phyloP scores from a whole-genome alignment of 305 asterid genomes.

The Fraxinus greggii region DNA sequence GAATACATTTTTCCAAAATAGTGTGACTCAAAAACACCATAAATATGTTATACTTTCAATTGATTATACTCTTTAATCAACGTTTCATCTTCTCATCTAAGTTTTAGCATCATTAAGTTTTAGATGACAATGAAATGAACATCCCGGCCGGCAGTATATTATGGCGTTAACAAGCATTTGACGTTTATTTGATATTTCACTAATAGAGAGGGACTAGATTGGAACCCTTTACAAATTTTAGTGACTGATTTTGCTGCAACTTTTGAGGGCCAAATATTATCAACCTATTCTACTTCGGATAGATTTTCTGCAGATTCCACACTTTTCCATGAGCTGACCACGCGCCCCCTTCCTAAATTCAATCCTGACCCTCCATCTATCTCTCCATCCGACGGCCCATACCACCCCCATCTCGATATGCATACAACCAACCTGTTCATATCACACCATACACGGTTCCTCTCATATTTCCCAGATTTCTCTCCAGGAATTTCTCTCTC shows the following conservation, averaged over 20 bases:
- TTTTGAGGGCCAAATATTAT: not conserved
- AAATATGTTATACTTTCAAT: too few species aligned
- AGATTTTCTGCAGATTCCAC: slow-evolving; percentile 5
- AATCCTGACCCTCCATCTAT: slow-evolving; percentile 33
- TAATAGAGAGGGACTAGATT: not conserved
- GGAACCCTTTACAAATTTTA: not conserved
- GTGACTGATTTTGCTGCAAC: not conserved
- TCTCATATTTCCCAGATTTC: not conserved
- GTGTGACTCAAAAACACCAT: too few species aligned
- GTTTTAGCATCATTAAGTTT: not conserved
- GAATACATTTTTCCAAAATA: too few species aligned
- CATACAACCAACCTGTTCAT: not conserved
- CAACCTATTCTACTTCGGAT: not conserved
- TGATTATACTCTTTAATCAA: not conserved
- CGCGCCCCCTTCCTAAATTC: slow-evolving; percentile 29
- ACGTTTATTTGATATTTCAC: not conserved
- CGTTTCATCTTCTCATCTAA: not conserved
- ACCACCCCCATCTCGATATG: not conserved
- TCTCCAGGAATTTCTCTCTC: not conserved
- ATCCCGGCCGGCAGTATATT: too few species aligned
- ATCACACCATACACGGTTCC: not conserved
- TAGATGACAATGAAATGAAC: too few species aligned
- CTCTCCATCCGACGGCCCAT: slow-evolving; percentile 25
- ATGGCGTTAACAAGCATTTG: too few species aligned
- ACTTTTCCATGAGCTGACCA: slow-evolving; percentile 34